Evolutionary conservation across 129 eudicot species (phyloP), one percentile per base, ranked within the genome.

Genomic region (Rutidosis leptorrhynchoides): DNA sequence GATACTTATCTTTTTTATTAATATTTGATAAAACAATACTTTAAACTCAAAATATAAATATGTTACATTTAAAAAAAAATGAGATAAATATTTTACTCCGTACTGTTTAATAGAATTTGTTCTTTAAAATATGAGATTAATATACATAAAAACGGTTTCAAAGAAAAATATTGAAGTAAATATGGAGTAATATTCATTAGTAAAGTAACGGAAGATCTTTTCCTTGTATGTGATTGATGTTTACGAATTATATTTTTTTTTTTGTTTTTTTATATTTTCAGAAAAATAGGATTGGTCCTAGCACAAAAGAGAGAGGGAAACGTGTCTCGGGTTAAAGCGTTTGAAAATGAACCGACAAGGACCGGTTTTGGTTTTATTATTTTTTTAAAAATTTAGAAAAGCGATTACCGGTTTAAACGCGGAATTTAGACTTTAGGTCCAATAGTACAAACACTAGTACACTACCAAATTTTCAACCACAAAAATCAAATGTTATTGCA

Each of bases 351-450:
- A 68, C 79, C 69, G 69, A 68, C 79, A 75, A 74, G 74, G 69
- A 49, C 58, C 58, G 58, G 69, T 64, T 26, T 58, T 54, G 16
- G 4, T 45, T 64, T 43, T 15, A 16, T 33, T 22, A 28, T 45
- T 60, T 37, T 19, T 56, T 53, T 14, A 45, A 29, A 66, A 66
- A 67, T n/a, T n/a, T n/a, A 2, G 12, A 37, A 37, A 37, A 11
- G 48, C 48, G 51, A 68, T 75, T 75, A 75, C 74, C 74, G 69
- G 74, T 33, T 68, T 68, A 68, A 75, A 75, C 79, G 79, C 79
- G 79, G 74, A 68, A 75, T 75, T 75, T 68, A 75, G 64, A 74
- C 79, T 67, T 67, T 75, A 62, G 46, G 46, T 40, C 74, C 54
- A 68, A 20, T 68, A 40, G 10, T 32, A 58, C 64, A 68, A 75